Evolutionary conservation across 768 basidiomycete genomes (phyloP), one percentile per base, ranked within the genome.

Genomic region (Pulveroboletus ravenelii): DNA sequence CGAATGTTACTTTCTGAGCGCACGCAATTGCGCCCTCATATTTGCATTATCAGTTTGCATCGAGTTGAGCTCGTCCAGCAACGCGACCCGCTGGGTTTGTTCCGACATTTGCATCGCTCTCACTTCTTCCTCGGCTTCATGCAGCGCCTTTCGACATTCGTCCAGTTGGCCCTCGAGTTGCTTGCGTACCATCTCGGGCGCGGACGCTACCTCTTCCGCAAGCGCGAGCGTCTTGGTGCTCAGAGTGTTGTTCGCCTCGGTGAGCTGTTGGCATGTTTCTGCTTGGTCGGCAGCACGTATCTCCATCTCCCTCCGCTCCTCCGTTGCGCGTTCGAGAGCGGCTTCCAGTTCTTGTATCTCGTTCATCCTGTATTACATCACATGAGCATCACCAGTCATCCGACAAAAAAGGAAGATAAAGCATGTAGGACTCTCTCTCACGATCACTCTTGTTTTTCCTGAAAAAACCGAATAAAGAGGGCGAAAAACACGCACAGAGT

Each of bases 51-150:
- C 89, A 49, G 78, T 84, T 71, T 92, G 89, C 70, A 86, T 77
- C 45, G 78, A 74, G 64, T 90, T 93, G 59, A 95, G 76, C 72
- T 95, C 92, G 62, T 96, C 93, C 38, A 99, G 74, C 48, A 99
- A 64, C 30, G 86, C 85, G 48, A 91, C 82, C 56, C 86, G 76
- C 71, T 94, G 93, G 9, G 75, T 78, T 70, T 92, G 87, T 61
- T 93, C 90, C 14, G 82, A 80, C 56, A 70, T 74, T 37, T 74
- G 76, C 77, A 87, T 81, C 35, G 72, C 78, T 15, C 85, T 78
- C 36, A 91, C 67, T 63, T 93, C 87, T 25, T 80, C 84, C 61
- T 79, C 74, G 9, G 85, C 84, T 17, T 77, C 74, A 43, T 80
- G 76, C 41, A 93, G 74, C 45, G 81, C 76, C 41, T 78, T 77